phyloP scores from a whole-genome alignment of 1,139 yeast species.

The Kurtzmaniella quercitrusa region DNA sequence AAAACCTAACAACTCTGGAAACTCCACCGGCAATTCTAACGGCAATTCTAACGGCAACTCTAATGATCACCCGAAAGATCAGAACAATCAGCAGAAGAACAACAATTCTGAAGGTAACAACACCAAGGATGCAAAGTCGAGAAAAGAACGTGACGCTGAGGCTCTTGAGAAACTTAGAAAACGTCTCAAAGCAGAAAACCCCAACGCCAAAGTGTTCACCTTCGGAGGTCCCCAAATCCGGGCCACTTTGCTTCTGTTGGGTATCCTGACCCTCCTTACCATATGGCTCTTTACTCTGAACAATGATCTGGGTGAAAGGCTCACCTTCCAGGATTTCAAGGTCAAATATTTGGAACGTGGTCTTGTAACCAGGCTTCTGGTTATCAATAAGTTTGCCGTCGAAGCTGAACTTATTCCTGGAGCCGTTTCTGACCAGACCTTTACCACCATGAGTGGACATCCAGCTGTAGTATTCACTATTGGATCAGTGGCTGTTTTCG shows the following conservation, averaged over 20 bases:
- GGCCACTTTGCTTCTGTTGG: slow-evolving; percentile 10
- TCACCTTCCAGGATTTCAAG: slow-evolving; percentile 91
- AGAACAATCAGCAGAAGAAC: slow-evolving; percentile 9
- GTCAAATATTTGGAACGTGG: slow-evolving; percentile 80
- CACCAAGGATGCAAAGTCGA: slow-evolving; percentile 29
- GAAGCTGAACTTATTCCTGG: slow-evolving; percentile 67
- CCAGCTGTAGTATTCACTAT: slow-evolving; percentile 60
- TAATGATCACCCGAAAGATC: slow-evolving; percentile 11
- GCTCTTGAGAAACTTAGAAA: slow-evolving; percentile 17
- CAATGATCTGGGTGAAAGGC: slow-evolving; percentile 29
- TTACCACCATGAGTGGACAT: slow-evolving; percentile 30
- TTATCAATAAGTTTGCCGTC: slow-evolving; percentile 73
- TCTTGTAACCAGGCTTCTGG: slow-evolving; percentile 68
- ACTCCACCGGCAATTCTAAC: not conserved
- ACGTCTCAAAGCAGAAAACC: slow-evolving; percentile 16
- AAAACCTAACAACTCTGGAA: slow-evolving; percentile 7
- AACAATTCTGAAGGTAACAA: slow-evolving; percentile 17
- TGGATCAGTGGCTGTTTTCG: slow-evolving; percentile 71
- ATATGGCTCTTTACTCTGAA: slow-evolving; percentile 13
- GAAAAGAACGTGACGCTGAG: slow-evolving; percentile 15
- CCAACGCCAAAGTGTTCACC: slow-evolving; percentile 27
- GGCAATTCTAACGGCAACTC: slow-evolving; percentile 4
- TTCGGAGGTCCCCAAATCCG: slow-evolving; percentile 15
- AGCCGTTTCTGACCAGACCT: slow-evolving; percentile 43
- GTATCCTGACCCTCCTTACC: slow-evolving; percentile 10